phyloP scores from a whole-genome alignment of 1,284 basidiomycete genomes.

The Malassezia brasiliensis region DNA sequence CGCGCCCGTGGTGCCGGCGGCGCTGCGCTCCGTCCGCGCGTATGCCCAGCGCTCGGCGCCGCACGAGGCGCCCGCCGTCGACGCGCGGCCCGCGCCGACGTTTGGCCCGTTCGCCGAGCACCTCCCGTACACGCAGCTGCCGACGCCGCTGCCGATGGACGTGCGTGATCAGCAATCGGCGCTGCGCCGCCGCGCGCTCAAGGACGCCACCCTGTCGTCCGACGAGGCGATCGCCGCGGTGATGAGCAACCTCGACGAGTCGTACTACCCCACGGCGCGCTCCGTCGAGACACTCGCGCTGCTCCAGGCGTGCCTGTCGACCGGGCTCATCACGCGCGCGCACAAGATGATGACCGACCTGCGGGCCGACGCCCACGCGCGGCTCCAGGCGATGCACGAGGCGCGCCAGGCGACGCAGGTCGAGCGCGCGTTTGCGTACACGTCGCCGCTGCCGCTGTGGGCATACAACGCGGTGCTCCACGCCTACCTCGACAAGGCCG shows the following conservation, averaged over 20 bases:
- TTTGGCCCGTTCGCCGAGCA: background rate
- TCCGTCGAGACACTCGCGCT: constrained; percentile 32
- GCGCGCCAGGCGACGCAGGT: constrained; percentile 14
- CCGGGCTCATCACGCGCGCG: constrained; percentile 36
- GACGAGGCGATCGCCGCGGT: background rate
- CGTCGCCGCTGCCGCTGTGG: constrained; percentile 23
- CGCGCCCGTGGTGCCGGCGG: background rate
- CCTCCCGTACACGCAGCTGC: constrained; percentile 10
- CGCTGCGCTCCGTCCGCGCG: background rate
- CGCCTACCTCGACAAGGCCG: constrained; percentile 35
- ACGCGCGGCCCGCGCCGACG: too few relatives aligned
- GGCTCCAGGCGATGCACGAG: constrained; percentile 24
- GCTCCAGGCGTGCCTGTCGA: constrained; percentile 39
- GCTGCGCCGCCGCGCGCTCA: constrained; percentile 5
- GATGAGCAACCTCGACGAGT: constrained; percentile 22
- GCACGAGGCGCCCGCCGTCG: background rate
- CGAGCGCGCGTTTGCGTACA: constrained; percentile 18
- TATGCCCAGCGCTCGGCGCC: background rate
- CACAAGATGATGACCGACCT: constrained; percentile 38
- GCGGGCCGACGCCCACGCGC: constrained; percentile 23
- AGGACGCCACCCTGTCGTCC: background rate
- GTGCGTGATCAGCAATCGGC: constrained; percentile 6
- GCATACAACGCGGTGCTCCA: constrained; percentile 41
- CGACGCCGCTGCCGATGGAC: constrained; percentile 12
- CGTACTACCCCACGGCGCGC: constrained; percentile 30